Evolutionary conservation across 2,329 filamentous ascomycete species (phyloP).

Genomic region (Cordyceps cateniannulata): DNA sequence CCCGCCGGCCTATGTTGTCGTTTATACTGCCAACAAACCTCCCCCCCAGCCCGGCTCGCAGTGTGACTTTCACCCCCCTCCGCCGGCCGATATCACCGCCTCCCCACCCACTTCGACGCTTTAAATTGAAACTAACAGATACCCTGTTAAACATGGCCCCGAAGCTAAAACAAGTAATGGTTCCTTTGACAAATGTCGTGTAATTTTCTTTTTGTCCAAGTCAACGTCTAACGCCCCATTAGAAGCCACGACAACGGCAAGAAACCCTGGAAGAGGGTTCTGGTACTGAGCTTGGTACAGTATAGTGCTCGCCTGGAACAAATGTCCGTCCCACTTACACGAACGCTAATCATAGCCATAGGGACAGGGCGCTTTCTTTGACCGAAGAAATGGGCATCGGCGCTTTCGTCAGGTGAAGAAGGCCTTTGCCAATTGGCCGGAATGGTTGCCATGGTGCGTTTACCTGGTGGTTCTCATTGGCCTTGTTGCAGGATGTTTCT

Average conservation of each 20-base stretch:
- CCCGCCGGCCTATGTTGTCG: too few species aligned
- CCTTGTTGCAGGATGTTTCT: too few species aligned
- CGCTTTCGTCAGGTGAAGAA: too few species aligned
- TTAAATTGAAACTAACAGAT: neutral
- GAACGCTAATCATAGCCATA: neutral
- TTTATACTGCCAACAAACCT: too few species aligned
- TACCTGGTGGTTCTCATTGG: too few species aligned
- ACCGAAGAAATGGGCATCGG: too few species aligned
- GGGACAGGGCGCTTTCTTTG: neutral
- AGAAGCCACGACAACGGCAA: neutral
- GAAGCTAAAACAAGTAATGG: neutral
- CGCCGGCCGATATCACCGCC: too few species aligned
- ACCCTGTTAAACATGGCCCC: neutral
- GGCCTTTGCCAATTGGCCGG: too few species aligned
- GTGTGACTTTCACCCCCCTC: too few species aligned
- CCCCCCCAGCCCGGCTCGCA: too few species aligned
- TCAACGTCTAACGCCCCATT: neutral
- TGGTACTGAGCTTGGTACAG: neutral
- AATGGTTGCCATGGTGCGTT: too few species aligned
- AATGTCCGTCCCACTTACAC: neutral
- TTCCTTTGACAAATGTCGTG: neutral
- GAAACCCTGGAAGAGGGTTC: neutral
- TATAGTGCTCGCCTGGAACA: neutral
- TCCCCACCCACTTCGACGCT: too few species aligned
- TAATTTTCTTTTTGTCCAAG: neutral